These are phyloP conservation scores for Theileria parva DNA, from an alignment of 169 alveolate genomes.

Conservation along the genomic window DNA sequence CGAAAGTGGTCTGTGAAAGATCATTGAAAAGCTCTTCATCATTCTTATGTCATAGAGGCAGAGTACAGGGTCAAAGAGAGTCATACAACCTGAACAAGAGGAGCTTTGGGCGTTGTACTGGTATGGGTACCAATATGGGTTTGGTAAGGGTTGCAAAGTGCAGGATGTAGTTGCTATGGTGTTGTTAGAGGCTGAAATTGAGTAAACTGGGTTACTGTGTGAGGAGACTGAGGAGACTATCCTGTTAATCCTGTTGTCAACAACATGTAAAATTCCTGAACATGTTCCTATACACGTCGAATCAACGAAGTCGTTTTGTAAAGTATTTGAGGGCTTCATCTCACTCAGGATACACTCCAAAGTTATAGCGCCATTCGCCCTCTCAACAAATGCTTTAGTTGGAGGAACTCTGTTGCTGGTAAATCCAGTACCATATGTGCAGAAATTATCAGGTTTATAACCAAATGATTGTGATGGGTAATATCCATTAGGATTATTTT, in stretches of 20 bases:
- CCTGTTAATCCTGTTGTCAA: conserved; percentile 47
- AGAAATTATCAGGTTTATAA: not conserved
- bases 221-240: conserved; percentile 47
- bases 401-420: not conserved
- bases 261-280: conserved; percentile 60
- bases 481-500: not conserved
- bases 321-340: not conserved
- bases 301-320: conserved; percentile 14
- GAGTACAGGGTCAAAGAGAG: conserved; percentile 52
- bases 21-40: conserved; percentile 16
- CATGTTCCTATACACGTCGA: conserved; percentile 57
- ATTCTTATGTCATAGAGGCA: conserved; percentile 60
- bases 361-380: conserved; percentile 42
- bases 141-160: conserved; percentile 17
- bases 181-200: conserved; percentile 48
- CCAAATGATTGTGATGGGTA: conserved; percentile 1
- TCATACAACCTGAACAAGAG: not conserved
- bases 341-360: conserved; percentile 32
- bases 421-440: not conserved
- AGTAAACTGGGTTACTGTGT: conserved; percentile 28
- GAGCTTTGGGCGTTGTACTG: not conserved
- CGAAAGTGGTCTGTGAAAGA: conserved; percentile 48
- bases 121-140: conserved; percentile 6
- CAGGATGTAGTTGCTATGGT: conserved; percentile 55
- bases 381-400: conserved; percentile 2